Base-by-base conservation (phyloP, 2,329 filamentous ascomycete species). In the Hirsutella minnesotensis region DNA sequence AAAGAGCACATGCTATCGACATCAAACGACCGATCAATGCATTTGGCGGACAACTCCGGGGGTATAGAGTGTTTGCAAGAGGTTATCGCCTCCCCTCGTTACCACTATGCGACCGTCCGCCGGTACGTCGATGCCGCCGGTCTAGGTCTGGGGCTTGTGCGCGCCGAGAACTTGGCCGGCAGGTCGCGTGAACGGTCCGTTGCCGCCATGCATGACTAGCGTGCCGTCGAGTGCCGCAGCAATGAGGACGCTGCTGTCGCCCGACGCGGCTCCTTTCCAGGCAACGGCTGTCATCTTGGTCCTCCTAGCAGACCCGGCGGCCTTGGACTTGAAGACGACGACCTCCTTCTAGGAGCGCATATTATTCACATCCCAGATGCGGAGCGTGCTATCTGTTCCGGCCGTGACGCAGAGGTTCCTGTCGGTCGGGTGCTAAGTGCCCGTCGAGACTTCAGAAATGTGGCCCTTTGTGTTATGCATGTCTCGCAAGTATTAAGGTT, bases 391-490 rank as follows among this genome's bases (percentile, higher is more conserved):
- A n/a, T n/a, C n/a, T n/a, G n/a, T n/a, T n/a, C n/a, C n/a, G n/a
- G n/a, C n/a, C n/a, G n/a, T n/a, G n/a, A n/a, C n/a, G n/a, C n/a
- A n/a, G n/a, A n/a, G n/a, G n/a, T n/a, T n/a, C n/a, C n/a, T n/a
- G n/a, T n/a, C n/a, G n/a, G n/a, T n/a, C n/a, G n/a, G n/a, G n/a
- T n/a, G n/a, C n/a, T n/a, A n/a, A n/a, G n/a, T n/a, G n/a, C n/a
- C n/a, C n/a, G n/a, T n/a, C n/a, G n/a, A n/a, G n/a, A 95, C 77
- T 62, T 95, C 92, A 4, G 89, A 89, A 41, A 95, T 81, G 63
- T 98, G 92, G 2, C 92, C 92, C 60, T 95, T 96, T 4, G 92
- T 98, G 59, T 96, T 89, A 63, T 95, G 79, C 83, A 96, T 94
- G 60, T 98, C 92, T 43, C 90, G 77, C 51, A 98, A 67, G 56